Conservation (phyloP, 2,329 filamentous ascomycete genomes). For the Fusarium stilboides region DNA sequence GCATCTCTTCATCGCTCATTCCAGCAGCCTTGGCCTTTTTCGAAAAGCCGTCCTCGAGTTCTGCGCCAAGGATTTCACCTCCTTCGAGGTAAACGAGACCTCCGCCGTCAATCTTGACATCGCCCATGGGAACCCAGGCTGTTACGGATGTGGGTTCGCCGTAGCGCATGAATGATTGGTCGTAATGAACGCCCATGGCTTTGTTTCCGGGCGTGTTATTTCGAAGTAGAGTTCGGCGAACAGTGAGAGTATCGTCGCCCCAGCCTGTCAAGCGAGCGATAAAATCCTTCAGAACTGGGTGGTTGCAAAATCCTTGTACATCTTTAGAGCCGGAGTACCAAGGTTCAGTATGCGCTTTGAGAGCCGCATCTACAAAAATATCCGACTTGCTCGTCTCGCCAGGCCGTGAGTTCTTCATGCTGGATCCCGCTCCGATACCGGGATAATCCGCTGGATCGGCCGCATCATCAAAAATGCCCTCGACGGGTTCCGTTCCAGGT, state of each 20-base stretch:
- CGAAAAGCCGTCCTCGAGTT: conserved; percentile 67
- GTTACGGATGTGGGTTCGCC: conserved; percentile 70
- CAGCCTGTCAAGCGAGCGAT: conserved; percentile 68
- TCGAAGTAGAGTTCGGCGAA: conserved; percentile 65
- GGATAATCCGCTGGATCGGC: conserved; percentile 42
- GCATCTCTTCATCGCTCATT: conserved; percentile 67
- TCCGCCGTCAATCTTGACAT: conserved; percentile 68
- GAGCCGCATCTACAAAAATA: conserved; percentile 57
- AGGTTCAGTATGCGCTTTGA: conserved; percentile 66
- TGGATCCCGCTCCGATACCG: conserved; percentile 64
- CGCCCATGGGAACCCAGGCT: conserved; percentile 72
- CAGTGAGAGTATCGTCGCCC: conserved; percentile 61
- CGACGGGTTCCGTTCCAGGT: conserved; percentile 64
- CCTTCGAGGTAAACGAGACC: conserved; percentile 72
- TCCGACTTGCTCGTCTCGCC: conserved; percentile 53
- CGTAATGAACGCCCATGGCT: conserved; percentile 73
- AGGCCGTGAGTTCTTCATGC: conserved; percentile 51
- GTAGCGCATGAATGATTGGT: conserved; percentile 71
- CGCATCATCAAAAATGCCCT: conserved; percentile 64
- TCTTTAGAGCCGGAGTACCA: conserved; percentile 59
- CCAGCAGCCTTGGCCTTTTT: conserved; percentile 64
- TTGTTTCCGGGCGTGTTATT: conserved; percentile 71
- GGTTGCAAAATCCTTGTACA: conserved; percentile 62
- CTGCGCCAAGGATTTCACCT: conserved; percentile 57
- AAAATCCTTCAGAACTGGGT: conserved; percentile 65